Base-by-base conservation (phyloP, 2,329 filamentous ascomycete genomes). In the Westerdykella sp. region DNA sequence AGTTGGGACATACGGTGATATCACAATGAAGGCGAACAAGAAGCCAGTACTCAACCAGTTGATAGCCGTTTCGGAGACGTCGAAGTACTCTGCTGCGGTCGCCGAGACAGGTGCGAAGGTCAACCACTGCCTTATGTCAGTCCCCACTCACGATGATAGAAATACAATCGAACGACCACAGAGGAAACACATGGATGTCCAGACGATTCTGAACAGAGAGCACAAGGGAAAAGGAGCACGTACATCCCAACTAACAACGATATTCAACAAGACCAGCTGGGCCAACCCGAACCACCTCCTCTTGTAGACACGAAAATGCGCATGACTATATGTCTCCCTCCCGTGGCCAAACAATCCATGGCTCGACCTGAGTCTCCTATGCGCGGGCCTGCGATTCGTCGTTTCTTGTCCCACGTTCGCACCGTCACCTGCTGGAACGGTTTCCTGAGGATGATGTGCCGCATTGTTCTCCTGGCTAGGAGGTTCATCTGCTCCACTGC, bases 161-260 rank as follows among this genome's bases (percentile, higher is more conserved):
- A n/a, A 22, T 13, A 6, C 34, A 40, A 15, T 21, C n/a, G 21
- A 4, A 10, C 21, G 18, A 18, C 13, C 4, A 15, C 28, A 21
- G 3, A 11, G 2, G 18, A 3, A 21, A 21, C 3, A 21, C 18
- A 21, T 21, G 18, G 18, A 21, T 21, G 4, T 28, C 25, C 25
- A 28, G 25, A 28, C 25, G 7, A 12, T 5, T 28, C 4, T 12
- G 10, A 12, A 12, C 4, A 28, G 25, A 11, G 6, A 18, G n/a
- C 16, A 13, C n/a, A 14, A 35, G n/a, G 32, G 12, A 15, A 18
- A 43, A 36, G 11, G 25, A 3, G 25, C 34, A 82, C 87, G 75
- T 77, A 93, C 87, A 78, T 94, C 88, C 91, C 91, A 97, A 60
- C 87, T 94, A 34, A 95, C 84, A 47, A 97, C 80, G 43, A 96